A percentile compares a stretch with the other conserved stretches of the same genome.
Conservation (phyloP, 345 rosid genomes). For the Sisymbrium irio region DNA sequence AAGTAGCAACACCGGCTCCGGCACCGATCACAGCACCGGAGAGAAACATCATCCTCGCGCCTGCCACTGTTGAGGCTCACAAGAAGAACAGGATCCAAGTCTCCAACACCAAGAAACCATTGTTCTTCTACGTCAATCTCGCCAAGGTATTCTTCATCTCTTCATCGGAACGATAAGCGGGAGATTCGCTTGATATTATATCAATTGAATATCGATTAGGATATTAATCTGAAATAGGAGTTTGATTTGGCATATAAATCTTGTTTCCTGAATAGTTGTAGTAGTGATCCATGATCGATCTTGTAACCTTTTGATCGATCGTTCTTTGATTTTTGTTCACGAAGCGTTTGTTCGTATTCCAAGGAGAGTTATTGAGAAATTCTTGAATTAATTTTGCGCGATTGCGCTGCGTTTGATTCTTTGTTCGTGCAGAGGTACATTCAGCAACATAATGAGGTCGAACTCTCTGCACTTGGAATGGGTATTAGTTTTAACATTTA, state of each 20-base stretch:
- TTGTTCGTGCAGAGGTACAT: conserved; percentile 64
- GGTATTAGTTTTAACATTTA: conserved; percentile 38
- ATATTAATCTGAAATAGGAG: too few relatives aligned
- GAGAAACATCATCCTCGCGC: conserved; percentile 26
- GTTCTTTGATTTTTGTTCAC: not conserved
- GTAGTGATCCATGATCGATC: not conserved
- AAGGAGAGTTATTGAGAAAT: not conserved
- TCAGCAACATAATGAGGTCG: conserved; percentile 85
- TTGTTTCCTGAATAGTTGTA: too few relatives aligned
- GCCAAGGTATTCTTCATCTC: conserved; percentile 43
- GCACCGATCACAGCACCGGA: conserved; percentile 33
- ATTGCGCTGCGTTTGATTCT: not conserved
- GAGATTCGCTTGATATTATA: too few relatives aligned
- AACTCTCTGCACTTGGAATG: conserved; percentile 95
- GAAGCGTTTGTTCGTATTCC: not conserved
- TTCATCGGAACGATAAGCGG: not conserved
- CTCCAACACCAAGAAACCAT: conserved; percentile 64
- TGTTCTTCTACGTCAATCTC: conserved; percentile 67
- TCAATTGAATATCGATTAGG: too few relatives aligned
- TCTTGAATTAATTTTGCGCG: not conserved
- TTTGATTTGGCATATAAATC: too few relatives aligned
- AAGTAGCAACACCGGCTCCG: conserved; percentile 39
- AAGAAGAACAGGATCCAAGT: conserved; percentile 69
- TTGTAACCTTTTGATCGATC: not conserved
- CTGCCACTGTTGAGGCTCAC: conserved; percentile 32